Percentiles rank a stretch among this genome's conserved stretches.
Conservation (phyloP, 352 stramenopile species). For the Phytophthora hibernalis region DNA sequence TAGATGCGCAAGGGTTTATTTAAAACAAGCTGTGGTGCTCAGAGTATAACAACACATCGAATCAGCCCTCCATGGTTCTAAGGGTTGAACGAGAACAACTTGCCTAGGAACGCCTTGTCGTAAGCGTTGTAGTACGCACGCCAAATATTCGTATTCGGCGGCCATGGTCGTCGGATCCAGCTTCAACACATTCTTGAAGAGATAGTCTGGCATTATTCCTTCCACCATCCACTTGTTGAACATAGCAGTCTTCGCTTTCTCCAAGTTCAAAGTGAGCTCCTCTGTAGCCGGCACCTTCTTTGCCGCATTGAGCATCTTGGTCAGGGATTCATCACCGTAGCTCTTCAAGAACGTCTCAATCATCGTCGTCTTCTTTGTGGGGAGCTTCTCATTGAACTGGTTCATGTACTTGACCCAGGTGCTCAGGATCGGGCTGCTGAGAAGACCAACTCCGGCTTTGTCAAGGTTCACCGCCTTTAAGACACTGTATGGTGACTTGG, state of each 20-base stretch:
- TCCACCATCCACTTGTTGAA: conserved; percentile 22
- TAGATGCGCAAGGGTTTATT: too few relatives aligned
- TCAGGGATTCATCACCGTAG: conserved; percentile 23
- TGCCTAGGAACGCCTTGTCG: background rate
- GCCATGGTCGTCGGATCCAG: background rate
- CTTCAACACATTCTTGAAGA: conserved; percentile 16
- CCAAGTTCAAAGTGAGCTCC: conserved; percentile 14
- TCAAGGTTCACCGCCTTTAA: background rate
- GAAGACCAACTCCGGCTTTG: background rate
- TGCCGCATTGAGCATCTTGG: conserved; percentile 10
- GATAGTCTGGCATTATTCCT: conserved; percentile 3
- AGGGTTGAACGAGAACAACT: conserved; percentile 8
- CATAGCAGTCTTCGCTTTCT: conserved; percentile 1
- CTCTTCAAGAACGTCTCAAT: conserved; percentile 18
- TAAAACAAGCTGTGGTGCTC: too few relatives aligned
- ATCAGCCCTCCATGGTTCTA: background rate
- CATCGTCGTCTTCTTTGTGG: conserved; percentile 13
- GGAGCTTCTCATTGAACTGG: conserved; percentile 17
- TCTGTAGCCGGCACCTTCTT: background rate
- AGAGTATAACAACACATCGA: background rate
- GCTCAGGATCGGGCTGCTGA: background rate
- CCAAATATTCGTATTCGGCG: conserved; percentile 16
- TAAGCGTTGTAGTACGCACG: conserved; percentile 24
- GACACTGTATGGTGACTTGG: background rate
- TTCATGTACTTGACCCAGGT: conserved; percentile 11